Evolutionary conservation across 805 yeast species (phyloP).

Genomic region (Candida chauliodis): DNA sequence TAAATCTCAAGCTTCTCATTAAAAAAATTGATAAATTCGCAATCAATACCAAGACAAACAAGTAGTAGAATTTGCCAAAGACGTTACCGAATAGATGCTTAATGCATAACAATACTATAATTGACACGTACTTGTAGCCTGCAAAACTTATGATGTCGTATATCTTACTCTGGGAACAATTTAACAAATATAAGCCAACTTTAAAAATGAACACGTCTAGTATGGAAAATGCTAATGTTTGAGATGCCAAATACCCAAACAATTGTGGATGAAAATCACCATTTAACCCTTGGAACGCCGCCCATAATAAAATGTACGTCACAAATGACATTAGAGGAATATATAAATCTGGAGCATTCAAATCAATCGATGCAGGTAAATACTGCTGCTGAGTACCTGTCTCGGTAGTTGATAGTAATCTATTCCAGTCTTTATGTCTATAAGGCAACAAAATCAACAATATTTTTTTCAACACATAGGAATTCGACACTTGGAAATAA

Average conservation of each 20-base stretch:
- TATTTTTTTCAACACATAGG: conserved; percentile 75
- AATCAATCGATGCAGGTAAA: conserved; percentile 79
- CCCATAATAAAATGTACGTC: conserved; percentile 81
- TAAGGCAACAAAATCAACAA: conserved; percentile 80
- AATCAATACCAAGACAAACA: conserved; percentile 30
- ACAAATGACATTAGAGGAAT: conserved; percentile 92
- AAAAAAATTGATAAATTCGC: conserved; percentile 54
- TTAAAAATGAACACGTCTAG: conserved; percentile 74
- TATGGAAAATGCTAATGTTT: conserved; percentile 77
- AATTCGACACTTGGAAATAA: conserved; percentile 89
- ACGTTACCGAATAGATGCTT: conserved; percentile 42
- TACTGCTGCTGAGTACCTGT: conserved; percentile 30
- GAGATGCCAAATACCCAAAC: conserved; percentile 81
- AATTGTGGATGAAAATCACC: conserved; percentile 93
- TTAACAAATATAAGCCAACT: conserved; percentile 77
- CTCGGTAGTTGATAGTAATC: conserved; percentile 34
- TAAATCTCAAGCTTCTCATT: conserved; percentile 65
- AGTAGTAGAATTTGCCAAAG: conserved; percentile 32
- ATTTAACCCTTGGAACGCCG: conserved; percentile 76
- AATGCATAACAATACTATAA: conserved; percentile 53
- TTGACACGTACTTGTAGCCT: conserved; percentile 91
- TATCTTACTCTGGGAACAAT: conserved; percentile 54
- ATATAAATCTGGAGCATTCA: conserved; percentile 94
- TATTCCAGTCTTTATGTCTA: conserved; percentile 77
- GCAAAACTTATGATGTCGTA: conserved; percentile 87